Conservation (phyloP, 208 protist genomes). For the Trypanosoma theileri region DNA sequence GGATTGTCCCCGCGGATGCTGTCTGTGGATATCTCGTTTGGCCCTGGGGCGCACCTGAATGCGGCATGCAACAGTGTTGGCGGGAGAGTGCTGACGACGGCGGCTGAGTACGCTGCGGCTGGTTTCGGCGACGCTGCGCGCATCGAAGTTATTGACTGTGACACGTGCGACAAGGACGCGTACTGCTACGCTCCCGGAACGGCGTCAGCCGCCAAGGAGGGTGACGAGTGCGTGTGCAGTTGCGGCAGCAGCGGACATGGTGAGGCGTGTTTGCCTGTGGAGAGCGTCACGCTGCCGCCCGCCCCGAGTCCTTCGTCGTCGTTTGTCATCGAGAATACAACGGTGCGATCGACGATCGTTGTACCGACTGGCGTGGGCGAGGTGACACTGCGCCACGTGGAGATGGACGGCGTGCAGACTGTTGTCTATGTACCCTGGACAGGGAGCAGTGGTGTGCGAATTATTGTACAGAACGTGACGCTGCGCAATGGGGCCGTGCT, state of each 20-base stretch:
- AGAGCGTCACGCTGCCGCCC: background rate
- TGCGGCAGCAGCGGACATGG: constrained; percentile 4
- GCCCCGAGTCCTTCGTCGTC: background rate
- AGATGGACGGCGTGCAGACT: constrained; percentile 7
- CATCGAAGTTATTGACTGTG: constrained; percentile 7
- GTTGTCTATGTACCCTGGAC: constrained; percentile 24
- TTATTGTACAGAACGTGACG: constrained; percentile 10
- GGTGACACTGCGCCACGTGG: constrained; percentile 8
- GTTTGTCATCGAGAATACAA: constrained; percentile 4
- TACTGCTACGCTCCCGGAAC: constrained; percentile 17
- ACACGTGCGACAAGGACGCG: constrained; percentile 11
- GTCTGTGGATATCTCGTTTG: background rate
- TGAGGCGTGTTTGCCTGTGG: constrained; percentile 12
- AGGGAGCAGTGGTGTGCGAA: constrained; percentile 1
- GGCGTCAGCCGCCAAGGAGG: constrained; percentile 1
- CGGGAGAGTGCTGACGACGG: constrained; percentile 13
- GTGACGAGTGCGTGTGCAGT: constrained; percentile 2
- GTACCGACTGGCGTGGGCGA: constrained; percentile 7
- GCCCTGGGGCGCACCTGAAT: background rate
- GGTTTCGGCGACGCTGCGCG: background rate
- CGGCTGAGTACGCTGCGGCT: constrained; percentile 13
- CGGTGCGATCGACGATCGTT: constrained; percentile 3
- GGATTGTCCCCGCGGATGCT: constrained; percentile 1
- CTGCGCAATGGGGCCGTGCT: constrained; percentile 1
- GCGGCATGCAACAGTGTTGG: constrained; percentile 18